phyloP scores from a whole-genome alignment of 768 basidiomycete species.

The Kwoniella shandongensis region DNA sequence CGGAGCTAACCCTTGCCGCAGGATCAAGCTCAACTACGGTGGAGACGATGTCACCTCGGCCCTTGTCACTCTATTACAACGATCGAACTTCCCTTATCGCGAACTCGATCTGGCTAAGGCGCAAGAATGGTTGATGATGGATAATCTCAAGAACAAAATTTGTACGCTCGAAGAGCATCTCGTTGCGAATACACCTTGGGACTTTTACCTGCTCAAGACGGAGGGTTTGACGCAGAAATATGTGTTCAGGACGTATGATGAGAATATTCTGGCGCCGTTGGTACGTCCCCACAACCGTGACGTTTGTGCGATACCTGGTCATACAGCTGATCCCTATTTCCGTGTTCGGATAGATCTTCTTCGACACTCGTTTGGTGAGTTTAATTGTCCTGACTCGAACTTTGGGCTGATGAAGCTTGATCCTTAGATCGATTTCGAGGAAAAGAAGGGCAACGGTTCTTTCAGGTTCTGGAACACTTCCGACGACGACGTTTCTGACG shows the following conservation, averaged over 20 bases:
- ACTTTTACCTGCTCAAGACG: slow-evolving; percentile 80
- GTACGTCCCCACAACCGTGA: slow-evolving; percentile 56
- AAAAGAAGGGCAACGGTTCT: slow-evolving; percentile 59
- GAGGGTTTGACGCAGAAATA: slow-evolving; percentile 79
- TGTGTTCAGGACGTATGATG: slow-evolving; percentile 86
- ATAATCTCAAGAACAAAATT: slow-evolving; percentile 79
- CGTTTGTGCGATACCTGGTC: too few relatives aligned
- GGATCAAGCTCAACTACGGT: slow-evolving; percentile 71
- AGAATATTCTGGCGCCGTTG: slow-evolving; percentile 91
- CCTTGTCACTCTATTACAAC: slow-evolving; percentile 71
- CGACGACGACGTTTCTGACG: slow-evolving; percentile 28
- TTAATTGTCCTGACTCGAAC: too few relatives aligned
- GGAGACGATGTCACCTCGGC: slow-evolving; percentile 95
- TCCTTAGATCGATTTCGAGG: slow-evolving; percentile 72
- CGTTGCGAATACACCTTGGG: slow-evolving; percentile 84
- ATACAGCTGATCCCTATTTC: too few relatives aligned
- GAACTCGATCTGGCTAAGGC: slow-evolving; percentile 72
- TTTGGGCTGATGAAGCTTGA: not conserved
- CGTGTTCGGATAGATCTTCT: slow-evolving; percentile 56
- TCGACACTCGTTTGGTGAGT: slow-evolving; percentile 73
- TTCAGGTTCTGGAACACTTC: slow-evolving; percentile 23
- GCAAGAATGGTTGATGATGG: slow-evolving; percentile 88
- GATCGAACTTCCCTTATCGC: slow-evolving; percentile 83
- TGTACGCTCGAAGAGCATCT: slow-evolving; percentile 89
- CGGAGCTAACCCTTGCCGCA: slow-evolving; percentile 42